Percentiles rank a stretch among this genome's conserved stretches.
phyloP scores from a whole-genome alignment of 1,284 basidiomycete species.

The Tilletia indica region DNA sequence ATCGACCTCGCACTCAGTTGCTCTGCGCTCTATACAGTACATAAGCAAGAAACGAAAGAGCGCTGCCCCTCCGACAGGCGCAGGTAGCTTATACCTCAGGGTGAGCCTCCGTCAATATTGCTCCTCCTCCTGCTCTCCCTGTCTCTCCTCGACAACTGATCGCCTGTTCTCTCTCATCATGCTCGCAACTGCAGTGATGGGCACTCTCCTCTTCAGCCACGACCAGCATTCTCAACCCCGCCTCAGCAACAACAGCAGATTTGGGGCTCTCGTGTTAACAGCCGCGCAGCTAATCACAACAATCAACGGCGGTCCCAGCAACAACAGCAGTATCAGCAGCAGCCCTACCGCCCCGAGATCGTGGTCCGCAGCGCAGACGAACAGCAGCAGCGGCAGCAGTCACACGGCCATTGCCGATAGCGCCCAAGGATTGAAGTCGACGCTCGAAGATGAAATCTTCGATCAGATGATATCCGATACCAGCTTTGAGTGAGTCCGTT shows the following conservation, averaged over 20 bases:
- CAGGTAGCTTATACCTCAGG: too few species aligned
- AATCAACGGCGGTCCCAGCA: not conserved
- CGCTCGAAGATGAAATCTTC: slow-evolving; percentile 48
- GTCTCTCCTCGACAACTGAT: too few species aligned
- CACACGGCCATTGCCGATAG: slow-evolving; percentile 11
- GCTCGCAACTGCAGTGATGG: not conserved
- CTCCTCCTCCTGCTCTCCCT: too few species aligned
- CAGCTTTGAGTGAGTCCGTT: slow-evolving; percentile 36
- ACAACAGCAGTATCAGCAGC: not conserved
- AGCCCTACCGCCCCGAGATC: not conserved
- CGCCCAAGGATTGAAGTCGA: slow-evolving; percentile 27
- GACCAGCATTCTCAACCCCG: not conserved
- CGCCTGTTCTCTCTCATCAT: too few species aligned
- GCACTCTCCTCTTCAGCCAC: slow-evolving; percentile 3
- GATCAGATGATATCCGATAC: slow-evolving; percentile 45
- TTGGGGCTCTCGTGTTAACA: slow-evolving; percentile 8
- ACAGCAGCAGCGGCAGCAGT: slow-evolving; percentile 13
- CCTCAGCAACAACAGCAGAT: slow-evolving; percentile 4
- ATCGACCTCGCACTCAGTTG: too few species aligned
- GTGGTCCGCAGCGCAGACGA: not conserved
- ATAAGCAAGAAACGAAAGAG: too few species aligned
- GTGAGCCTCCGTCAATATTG: too few species aligned
- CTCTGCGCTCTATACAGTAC: too few species aligned
- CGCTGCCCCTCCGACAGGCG: too few species aligned
- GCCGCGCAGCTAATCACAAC: not conserved